A percentile compares a stretch with the other conserved stretches of the same genome.
These are phyloP conservation scores for Lactifluus hygrophoroides DNA, from an alignment of 768 basidiomycete species.

Conservation along the genomic window DNA sequence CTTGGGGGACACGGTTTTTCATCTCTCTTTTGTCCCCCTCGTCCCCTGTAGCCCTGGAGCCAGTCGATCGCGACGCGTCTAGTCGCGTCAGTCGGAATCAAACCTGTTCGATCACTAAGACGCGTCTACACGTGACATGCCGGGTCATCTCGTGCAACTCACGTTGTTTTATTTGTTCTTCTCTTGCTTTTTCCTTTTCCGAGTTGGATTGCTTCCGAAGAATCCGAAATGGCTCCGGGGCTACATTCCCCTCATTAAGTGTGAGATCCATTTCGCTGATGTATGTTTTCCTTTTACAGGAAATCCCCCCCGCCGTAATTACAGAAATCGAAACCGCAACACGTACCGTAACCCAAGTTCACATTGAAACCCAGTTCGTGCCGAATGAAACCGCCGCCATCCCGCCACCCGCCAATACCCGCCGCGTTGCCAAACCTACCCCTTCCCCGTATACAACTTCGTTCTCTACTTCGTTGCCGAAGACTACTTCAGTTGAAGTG, in stretches of 20 bases:
- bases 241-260: constrained; percentile 22
- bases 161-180: constrained; percentile 32
- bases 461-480: constrained; percentile 50
- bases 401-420: constrained; percentile 72
- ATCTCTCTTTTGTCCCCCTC: constrained; percentile 61
- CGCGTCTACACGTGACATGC: constrained; percentile 22
- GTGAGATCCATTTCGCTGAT: constrained; percentile 17
- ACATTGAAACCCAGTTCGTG: constrained; percentile 27
- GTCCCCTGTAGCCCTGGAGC: constrained; percentile 35
- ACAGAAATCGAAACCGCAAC: constrained; percentile 48
- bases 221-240: constrained; percentile 17
- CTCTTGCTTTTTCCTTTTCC: too few relatives aligned
- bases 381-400: constrained; percentile 46
- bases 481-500: constrained; percentile 63
- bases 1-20: constrained; percentile 79
- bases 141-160: constrained; percentile 16
- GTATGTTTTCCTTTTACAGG: constrained; percentile 27
- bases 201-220: constrained; percentile 4
- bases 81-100: constrained; percentile 25
- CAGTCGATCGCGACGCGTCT: constrained; percentile 15
- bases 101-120: constrained; percentile 18
- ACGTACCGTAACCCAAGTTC: constrained; percentile 43
- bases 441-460: constrained; percentile 55
- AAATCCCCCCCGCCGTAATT: constrained; percentile 33
- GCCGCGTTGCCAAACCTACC: constrained; percentile 61